A percentile compares a stretch with the other conserved stretches of the same genome.
Conservation (phyloP, 768 basidiomycete species). For the Psilocybe azurescens region DNA sequence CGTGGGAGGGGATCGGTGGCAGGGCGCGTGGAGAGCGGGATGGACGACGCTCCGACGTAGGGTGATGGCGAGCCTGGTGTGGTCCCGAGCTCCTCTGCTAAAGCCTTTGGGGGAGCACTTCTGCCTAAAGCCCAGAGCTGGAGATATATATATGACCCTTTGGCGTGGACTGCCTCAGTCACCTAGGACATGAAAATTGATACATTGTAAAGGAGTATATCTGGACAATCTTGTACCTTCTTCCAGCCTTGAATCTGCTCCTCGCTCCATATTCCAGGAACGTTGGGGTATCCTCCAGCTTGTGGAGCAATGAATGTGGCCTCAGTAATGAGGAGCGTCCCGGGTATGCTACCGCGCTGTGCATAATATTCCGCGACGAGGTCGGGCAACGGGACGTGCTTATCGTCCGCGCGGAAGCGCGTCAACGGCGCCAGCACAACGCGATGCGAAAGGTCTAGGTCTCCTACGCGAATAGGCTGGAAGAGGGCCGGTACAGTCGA, state of each 20-base stretch:
- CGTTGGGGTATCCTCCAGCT: conserved; percentile 53
- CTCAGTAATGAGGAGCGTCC: conserved; percentile 63
- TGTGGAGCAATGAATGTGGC: conserved; percentile 54
- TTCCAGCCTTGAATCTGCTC: conserved; percentile 68
- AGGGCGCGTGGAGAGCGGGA: conserved; percentile 34
- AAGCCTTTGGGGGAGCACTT: conserved; percentile 33
- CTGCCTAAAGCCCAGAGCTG: conserved; percentile 68
- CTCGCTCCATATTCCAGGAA: conserved; percentile 69
- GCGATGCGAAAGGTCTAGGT: conserved; percentile 48
- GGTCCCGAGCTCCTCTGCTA: conserved; percentile 35
- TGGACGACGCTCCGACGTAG: conserved; percentile 36
- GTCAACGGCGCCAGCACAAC: conserved; percentile 61
- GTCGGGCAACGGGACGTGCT: conserved; percentile 38
- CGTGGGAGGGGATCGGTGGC: conserved; percentile 35
- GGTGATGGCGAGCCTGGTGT: background rate
- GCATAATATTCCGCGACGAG: conserved; percentile 49
- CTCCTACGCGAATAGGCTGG: conserved; percentile 50
- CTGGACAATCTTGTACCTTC: conserved; percentile 33
- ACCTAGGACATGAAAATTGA: conserved; percentile 38
- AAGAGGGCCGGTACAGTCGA: conserved; percentile 40
- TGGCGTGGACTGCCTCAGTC: conserved; percentile 44
- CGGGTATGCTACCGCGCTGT: conserved; percentile 51
- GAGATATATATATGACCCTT: conserved; percentile 51
- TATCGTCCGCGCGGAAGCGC: conserved; percentile 43
- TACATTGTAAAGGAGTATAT: no score